Evolutionary conservation across 2,329 filamentous ascomycete genomes (phyloP).

Genomic region (Pleomassaria siparia): DNA sequence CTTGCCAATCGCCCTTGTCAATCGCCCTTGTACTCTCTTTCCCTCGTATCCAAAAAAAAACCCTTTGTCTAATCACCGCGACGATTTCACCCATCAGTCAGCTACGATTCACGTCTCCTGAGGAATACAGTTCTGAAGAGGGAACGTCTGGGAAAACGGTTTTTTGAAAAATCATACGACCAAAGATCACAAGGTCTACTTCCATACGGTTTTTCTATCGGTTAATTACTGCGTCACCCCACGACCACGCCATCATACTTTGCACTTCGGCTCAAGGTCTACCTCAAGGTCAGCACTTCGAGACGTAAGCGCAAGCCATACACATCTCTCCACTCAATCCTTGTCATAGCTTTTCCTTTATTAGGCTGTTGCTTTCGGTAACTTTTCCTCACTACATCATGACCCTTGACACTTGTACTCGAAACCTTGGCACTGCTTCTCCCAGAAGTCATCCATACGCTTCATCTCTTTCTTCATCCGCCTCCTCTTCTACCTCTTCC

Average conservation of each 20-base stretch:
- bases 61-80: constrained; percentile 1
- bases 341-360: constrained; percentile 27
- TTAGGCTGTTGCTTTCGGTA: constrained; percentile 23
- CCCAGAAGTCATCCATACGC: constrained; percentile 61
- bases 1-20: constrained; percentile 29
- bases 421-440: constrained; percentile 35
- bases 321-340: constrained; percentile 35
- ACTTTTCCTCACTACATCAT: constrained; percentile 35
- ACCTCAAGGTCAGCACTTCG: constrained; percentile 40
- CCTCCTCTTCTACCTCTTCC: constrained; percentile 74
- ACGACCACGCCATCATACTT: constrained; percentile 41
- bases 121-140: constrained; percentile 21
- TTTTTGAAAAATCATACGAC: constrained; percentile 38
- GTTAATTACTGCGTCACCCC: constrained; percentile 44
- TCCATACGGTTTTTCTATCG: constrained; percentile 44
- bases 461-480: constrained; percentile 71
- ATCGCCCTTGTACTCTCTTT: no score
- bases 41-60: constrained; percentile 13
- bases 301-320: constrained; percentile 36
- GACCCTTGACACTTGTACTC: constrained; percentile 39
- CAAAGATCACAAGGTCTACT: constrained; percentile 33
- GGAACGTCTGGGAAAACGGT: constrained; percentile 20
- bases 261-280: constrained; percentile 36
- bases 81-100: neutral
- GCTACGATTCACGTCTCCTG: constrained; percentile 2